A percentile compares a stretch with the other conserved stretches of the same genome.
Evolutionary conservation across 345 rosid genomes (phyloP).

Genomic region (Melaleuca quinquenervia): DNA sequence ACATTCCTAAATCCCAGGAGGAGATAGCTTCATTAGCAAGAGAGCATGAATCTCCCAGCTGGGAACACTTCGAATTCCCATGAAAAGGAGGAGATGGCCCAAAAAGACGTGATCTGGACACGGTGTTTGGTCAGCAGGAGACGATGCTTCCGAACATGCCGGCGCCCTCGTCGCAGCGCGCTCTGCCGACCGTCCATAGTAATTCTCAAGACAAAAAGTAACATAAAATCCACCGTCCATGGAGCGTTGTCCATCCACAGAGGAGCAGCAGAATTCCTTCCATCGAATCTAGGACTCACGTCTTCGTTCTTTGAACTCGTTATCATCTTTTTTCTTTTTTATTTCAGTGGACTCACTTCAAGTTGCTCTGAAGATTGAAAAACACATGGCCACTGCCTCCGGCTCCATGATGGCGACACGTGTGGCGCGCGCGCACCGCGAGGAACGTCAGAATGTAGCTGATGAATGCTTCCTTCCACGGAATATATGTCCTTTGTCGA

Average conservation of each 20-base stretch:
- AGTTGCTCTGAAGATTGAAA: not conserved
- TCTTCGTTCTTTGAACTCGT: not conserved
- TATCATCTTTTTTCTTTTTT: not conserved
- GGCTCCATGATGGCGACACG: not conserved
- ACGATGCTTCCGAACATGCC: not conserved
- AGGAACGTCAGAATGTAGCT: not conserved
- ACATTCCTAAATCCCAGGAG: not conserved
- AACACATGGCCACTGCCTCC: not conserved
- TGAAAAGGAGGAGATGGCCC: not conserved
- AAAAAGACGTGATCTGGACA: not conserved
- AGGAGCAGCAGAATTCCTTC: not conserved
- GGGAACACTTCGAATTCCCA: not conserved
- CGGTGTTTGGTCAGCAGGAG: not conserved
- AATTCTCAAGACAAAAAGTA: not conserved
- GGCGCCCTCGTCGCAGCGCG: not conserved
- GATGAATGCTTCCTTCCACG: not conserved
- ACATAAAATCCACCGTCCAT: not conserved
- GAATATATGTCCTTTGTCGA: constrained; percentile 10
- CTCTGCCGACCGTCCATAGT: not conserved
- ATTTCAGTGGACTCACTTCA: not conserved
- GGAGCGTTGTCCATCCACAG: not conserved
- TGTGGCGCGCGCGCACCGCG: not conserved
- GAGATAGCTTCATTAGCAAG: not conserved
- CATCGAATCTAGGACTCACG: not conserved
- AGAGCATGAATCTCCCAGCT: not conserved